phyloP scores from a whole-genome alignment of 495 filamentous ascomycete genomes.

The Xylaria longipes region DNA sequence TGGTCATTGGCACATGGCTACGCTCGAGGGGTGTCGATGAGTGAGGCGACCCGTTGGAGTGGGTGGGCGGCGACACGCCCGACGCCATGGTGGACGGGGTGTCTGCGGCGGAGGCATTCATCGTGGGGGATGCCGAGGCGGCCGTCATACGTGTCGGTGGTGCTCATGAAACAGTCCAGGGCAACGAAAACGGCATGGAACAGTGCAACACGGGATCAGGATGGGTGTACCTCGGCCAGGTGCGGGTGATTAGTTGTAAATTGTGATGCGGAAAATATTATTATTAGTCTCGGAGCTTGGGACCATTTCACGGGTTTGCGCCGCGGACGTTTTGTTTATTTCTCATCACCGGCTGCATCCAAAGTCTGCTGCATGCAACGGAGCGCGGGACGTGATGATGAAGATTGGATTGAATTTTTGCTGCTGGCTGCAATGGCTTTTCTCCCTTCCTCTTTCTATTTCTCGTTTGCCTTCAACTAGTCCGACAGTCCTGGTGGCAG shows the following conservation, averaged over 20 bases:
- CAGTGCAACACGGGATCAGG: not conserved
- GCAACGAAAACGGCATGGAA: not conserved
- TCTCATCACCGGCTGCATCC: slow-evolving; percentile 8
- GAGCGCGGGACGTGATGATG: not conserved
- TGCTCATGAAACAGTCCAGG: slow-evolving; percentile 7
- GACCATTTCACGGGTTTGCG: slow-evolving; percentile 21
- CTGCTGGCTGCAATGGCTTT: not conserved
- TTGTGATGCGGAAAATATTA: not conserved
- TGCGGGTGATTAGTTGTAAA: not conserved
- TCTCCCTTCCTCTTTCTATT: not conserved
- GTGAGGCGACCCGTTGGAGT: slow-evolving; percentile 17
- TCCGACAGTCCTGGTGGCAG: not conserved
- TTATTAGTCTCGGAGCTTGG: slow-evolving; percentile 8
- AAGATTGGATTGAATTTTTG: too few species aligned
- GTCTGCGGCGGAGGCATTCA: slow-evolving; percentile 12
- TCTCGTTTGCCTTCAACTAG: not conserved
- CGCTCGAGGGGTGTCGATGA: slow-evolving; percentile 10
- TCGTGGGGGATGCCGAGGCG: slow-evolving; percentile 12
- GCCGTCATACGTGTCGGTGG: not conserved
- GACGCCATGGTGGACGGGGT: slow-evolving; percentile 23
- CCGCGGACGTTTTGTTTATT: not conserved
- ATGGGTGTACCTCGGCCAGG: not conserved
- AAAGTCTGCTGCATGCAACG: not conserved
- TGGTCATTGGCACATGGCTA: not conserved
- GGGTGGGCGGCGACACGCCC: slow-evolving; percentile 4